Percentiles rank a stretch among this genome's conserved stretches.
Conservation (phyloP, 257 asterid species). For the Solanum piurae region DNA sequence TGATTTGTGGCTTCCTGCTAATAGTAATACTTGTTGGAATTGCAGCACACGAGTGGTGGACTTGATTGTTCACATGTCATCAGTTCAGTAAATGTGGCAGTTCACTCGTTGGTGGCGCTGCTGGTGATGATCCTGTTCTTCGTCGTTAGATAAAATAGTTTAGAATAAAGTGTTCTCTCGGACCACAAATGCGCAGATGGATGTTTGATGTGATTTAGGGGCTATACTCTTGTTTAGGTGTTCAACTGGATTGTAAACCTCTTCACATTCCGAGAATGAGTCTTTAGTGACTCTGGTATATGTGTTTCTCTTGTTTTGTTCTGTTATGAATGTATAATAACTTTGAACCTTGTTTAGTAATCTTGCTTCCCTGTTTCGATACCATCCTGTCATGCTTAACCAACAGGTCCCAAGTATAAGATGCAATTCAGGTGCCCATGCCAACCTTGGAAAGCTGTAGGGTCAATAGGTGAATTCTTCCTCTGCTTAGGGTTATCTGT, state of each 20-base stretch:
- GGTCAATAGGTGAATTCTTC: not conserved
- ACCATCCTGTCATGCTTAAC: not conserved
- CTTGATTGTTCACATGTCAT: conserved; percentile 55
- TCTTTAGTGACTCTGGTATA: not conserved
- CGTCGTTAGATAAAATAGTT: not conserved
- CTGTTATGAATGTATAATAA: not conserved
- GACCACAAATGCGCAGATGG: not conserved
- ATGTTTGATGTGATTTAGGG: not conserved
- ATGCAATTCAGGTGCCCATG: not conserved
- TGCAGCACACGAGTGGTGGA: conserved; percentile 80
- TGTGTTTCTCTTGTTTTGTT: not conserved
- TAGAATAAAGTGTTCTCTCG: not conserved
- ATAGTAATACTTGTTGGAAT: not conserved
- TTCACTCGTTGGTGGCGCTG: not conserved
- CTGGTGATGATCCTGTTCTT: not conserved
- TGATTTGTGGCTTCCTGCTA: not conserved
- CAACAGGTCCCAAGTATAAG: not conserved
- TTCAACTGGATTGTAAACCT: not conserved
- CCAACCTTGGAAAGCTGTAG: not conserved
- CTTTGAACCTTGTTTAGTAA: not conserved
- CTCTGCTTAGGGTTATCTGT: not conserved
- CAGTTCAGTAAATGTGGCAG: conserved; percentile 4
- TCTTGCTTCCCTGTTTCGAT: not conserved
- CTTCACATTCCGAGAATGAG: not conserved
- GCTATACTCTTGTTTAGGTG: not conserved